These are phyloP conservation scores for Cladosporium velox DNA, from an alignment of 2,329 filamentous ascomycete genomes.

Conservation along the genomic window DNA sequence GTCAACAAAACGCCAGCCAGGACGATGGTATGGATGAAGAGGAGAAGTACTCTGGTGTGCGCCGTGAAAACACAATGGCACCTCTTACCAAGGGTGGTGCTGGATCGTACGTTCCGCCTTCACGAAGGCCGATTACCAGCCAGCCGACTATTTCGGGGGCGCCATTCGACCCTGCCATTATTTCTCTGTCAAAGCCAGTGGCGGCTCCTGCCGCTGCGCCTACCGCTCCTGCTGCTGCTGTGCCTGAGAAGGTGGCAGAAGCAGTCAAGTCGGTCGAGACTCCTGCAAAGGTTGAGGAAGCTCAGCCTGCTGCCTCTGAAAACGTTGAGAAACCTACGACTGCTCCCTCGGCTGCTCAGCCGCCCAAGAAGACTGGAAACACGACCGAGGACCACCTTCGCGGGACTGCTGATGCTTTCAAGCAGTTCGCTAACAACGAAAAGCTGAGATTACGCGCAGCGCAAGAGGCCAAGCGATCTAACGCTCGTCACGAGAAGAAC, in stretches of 20 bases:
- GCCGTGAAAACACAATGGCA: conserved; percentile 62
- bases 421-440: conserved; percentile 63
- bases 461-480: conserved; percentile 57
- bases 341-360: not conserved
- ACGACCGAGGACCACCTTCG: conserved; percentile 62
- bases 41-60: conserved; percentile 96
- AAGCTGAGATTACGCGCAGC: conserved; percentile 60
- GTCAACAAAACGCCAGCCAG: conserved; percentile 65
- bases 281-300: conserved; percentile 24
- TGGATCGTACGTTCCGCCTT: conserved; percentile 88
- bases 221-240: conserved; percentile 24
- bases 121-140: conserved; percentile 74
- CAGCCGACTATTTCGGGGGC: conserved; percentile 74
- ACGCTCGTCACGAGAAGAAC: conserved; percentile 73
- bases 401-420: conserved; percentile 64
- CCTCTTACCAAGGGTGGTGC: conserved; percentile 62
- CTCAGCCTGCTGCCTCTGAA: not conserved
- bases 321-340: not conserved
- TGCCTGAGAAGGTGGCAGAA: conserved; percentile 23
- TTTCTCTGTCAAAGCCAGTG: conserved; percentile 66
- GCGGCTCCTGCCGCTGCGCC: conserved; percentile 24
- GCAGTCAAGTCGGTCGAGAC: conserved; percentile 19
- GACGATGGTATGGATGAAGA: conserved; percentile 79
- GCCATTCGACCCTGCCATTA: conserved; percentile 84
- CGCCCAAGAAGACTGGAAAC: conserved; percentile 44